phyloP scores from a whole-genome alignment of 805 yeast species.

The Kodamaea nitidulidarum region DNA sequence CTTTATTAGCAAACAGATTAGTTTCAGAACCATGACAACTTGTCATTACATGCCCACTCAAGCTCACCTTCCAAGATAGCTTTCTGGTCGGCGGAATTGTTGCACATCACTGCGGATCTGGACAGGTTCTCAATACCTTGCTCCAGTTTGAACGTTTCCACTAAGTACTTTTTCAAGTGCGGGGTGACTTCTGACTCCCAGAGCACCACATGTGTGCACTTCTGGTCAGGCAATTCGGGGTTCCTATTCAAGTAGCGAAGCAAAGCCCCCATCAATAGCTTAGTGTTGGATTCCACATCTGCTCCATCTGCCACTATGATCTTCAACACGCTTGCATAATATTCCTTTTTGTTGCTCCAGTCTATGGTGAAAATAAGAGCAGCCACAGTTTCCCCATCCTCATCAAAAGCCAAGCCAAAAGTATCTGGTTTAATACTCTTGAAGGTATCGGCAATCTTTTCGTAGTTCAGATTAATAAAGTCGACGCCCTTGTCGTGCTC shows the following conservation, averaged over 20 bases:
- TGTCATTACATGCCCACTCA: constrained; percentile 41
- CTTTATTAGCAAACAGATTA: neutral
- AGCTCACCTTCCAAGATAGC: constrained; percentile 22
- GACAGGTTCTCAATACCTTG: constrained; percentile 32
- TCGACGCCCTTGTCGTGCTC: constrained; percentile 17
- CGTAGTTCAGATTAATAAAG: constrained; percentile 16
- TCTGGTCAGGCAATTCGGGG: constrained; percentile 8
- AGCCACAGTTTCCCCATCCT: constrained; percentile 20
- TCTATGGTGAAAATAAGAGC: constrained; percentile 40
- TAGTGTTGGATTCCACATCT: constrained; percentile 16
- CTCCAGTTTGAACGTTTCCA: constrained; percentile 14
- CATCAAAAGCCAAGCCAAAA: constrained; percentile 29
- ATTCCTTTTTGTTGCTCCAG: constrained; percentile 18
- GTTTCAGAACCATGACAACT: constrained; percentile 39
- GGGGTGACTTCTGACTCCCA: constrained; percentile 34
- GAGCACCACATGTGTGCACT: constrained; percentile 19
- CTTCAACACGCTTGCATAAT: constrained; percentile 27
- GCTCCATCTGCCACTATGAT: constrained; percentile 18
- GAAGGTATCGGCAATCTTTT: constrained; percentile 17
- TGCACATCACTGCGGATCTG: constrained; percentile 31
- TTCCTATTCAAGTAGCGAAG: constrained; percentile 14
- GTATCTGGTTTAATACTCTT: constrained; percentile 22
- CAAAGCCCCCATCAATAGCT: constrained; percentile 15
- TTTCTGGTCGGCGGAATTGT: constrained; percentile 23
- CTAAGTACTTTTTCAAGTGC: constrained; percentile 14